A percentile compares a stretch with the other conserved stretches of the same genome.
phyloP scores from a whole-genome alignment of 495 filamentous ascomycete species.

The Tetracladium marchalianum region DNA sequence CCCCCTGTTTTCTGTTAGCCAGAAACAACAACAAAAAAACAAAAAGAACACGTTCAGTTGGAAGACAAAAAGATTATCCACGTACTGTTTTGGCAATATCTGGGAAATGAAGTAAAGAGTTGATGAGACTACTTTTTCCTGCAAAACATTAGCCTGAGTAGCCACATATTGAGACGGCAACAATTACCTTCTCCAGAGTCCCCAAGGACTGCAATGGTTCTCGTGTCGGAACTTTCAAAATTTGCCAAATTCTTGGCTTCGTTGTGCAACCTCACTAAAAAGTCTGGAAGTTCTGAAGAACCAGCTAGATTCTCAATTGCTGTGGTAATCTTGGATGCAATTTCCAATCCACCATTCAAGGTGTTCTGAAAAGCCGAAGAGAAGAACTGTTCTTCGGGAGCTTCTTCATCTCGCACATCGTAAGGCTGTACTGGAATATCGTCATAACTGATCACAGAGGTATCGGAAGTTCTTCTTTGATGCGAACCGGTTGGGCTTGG shows the following conservation, averaged over 20 bases:
- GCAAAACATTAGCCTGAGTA: neutral
- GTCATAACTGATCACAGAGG: conserved; percentile 1
- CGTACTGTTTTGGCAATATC: conserved; percentile 19
- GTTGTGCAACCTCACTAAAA: conserved; percentile 6
- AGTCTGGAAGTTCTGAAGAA: conserved; percentile 1
- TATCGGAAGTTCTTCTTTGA: conserved; percentile 7
- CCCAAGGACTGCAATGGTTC: conserved; percentile 20
- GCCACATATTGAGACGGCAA: neutral
- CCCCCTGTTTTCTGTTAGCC: conserved; percentile 5
- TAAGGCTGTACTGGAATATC: neutral
- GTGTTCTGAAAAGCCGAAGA: conserved; percentile 5
- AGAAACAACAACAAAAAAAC: no score
- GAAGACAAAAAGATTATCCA: neutral
- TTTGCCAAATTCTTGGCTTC: conserved; percentile 5
- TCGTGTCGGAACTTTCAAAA: conserved; percentile 12
- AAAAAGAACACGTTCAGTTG: neutral
- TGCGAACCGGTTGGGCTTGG: neutral
- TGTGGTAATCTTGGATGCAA: conserved; percentile 4
- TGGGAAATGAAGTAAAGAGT: conserved; percentile 20
- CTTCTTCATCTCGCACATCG: conserved; percentile 9
- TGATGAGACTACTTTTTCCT: conserved; percentile 23
- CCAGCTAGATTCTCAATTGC: conserved; percentile 4
- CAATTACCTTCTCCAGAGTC: conserved; percentile 13
- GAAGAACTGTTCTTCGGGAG: conserved; percentile 8
- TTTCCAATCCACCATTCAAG: conserved; percentile 3